Evolutionary conservation across 2,329 filamentous ascomycete genomes (phyloP).

Genomic region (Fusarium neocosmosporiellum): DNA sequence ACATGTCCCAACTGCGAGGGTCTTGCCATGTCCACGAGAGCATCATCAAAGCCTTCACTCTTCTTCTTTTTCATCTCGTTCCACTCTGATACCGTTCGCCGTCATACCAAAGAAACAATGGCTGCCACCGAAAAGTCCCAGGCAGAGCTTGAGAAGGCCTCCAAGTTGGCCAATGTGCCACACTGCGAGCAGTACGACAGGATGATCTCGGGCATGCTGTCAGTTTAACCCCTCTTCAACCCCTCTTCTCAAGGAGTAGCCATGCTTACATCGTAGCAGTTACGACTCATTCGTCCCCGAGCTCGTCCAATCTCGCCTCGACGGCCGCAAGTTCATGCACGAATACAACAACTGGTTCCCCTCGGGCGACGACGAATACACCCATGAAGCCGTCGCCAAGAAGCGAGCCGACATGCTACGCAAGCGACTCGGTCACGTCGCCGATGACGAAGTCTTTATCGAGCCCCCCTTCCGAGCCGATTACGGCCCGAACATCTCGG

Average conservation of each 20-base stretch:
- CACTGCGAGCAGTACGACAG: slow-evolving; percentile 72
- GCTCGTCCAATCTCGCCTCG: slow-evolving; percentile 58
- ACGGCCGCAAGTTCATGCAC: slow-evolving; percentile 61
- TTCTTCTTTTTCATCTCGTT: neutral
- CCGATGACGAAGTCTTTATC: slow-evolving; percentile 62
- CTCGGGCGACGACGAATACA: slow-evolving; percentile 39
- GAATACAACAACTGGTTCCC: slow-evolving; percentile 65
- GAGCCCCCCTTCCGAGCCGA: slow-evolving; percentile 70
- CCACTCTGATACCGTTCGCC: neutral
- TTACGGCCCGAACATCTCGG: slow-evolving; percentile 70
- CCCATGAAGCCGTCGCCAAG: slow-evolving; percentile 13
- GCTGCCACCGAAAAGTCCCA: slow-evolving; percentile 20
- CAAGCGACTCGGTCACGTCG: slow-evolving; percentile 56
- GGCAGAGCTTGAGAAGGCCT: slow-evolving; percentile 27
- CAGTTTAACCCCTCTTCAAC: slow-evolving; percentile 3
- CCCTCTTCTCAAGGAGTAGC: neutral
- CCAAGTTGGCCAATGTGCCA: slow-evolving; percentile 59
- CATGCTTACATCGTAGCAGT: slow-evolving; percentile 39
- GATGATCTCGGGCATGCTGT: slow-evolving; percentile 74
- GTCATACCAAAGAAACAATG: slow-evolving; percentile 1
- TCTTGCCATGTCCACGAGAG: neutral
- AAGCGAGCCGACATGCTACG: slow-evolving; percentile 52
- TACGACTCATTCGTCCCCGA: slow-evolving; percentile 60
- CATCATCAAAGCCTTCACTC: neutral
- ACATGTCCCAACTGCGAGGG: neutral